These are phyloP conservation scores for Flaveria brownii DNA, from an alignment of 129 eudicot species.

Conservation along the genomic window DNA sequence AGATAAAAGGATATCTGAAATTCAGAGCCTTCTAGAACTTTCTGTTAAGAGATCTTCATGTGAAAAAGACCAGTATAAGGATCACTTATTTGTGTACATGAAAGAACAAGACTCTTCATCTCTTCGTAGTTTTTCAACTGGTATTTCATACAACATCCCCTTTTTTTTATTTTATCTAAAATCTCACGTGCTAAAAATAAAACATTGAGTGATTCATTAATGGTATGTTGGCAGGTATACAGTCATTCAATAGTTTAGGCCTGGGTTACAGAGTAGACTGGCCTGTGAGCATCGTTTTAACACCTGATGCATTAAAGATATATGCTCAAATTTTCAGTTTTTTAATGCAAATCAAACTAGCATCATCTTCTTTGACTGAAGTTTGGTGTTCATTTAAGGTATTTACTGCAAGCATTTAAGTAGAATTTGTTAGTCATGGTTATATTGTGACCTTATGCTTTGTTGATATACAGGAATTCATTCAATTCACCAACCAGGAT, in stretches of 20 bases:
- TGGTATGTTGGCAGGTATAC: constrained; percentile 56
- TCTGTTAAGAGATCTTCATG: constrained; percentile 93
- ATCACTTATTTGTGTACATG: constrained; percentile 66
- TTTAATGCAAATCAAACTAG: constrained; percentile 85
- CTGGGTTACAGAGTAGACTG: constrained; percentile 92
- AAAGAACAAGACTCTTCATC: constrained; percentile 43
- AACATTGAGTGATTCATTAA: constrained; percentile 17
- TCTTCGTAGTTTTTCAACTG: constrained; percentile 57
- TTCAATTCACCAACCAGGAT: constrained; percentile 39
- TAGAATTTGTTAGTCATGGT: constrained; percentile 8
- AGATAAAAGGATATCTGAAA: constrained; percentile 71
- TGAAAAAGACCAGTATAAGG: constrained; percentile 73
- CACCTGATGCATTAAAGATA: constrained; percentile 66
- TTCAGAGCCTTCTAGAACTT: constrained; percentile 77
- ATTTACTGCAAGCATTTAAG: constrained; percentile 22
- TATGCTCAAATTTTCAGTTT: constrained; percentile 88
- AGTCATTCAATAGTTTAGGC: constrained; percentile 74
- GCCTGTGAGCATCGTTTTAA: constrained; percentile 86
- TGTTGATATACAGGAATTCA: constrained; percentile 45
- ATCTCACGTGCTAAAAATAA: background rate
- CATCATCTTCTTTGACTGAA: constrained; percentile 76
- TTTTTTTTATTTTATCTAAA: background rate
- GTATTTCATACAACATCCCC: constrained; percentile 35
- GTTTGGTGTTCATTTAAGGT: constrained; percentile 88
- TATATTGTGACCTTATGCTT: constrained; percentile 19